Base-by-base conservation (phyloP, 106 monocot species). In the Chionographis japonica region DNA sequence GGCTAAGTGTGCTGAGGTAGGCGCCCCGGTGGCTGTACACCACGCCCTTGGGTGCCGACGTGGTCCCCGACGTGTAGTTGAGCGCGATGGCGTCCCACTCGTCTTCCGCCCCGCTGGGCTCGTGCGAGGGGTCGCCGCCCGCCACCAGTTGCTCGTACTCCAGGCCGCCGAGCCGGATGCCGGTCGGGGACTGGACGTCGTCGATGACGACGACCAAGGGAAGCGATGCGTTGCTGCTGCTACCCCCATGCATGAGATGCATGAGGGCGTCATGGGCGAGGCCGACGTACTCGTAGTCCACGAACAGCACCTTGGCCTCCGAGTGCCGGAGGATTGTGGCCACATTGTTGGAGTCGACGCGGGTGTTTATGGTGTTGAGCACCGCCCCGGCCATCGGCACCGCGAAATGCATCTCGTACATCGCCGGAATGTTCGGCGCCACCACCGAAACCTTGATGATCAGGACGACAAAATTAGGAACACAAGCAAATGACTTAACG, bases 31-130 rank as follows among this genome's bases (percentile, higher is more conserved):
- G 95, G 77, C 88, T 88, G 74, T 88, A 86, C 50, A 84, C 88
- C 19, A 94, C 94, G 1, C 90, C 94, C 62, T 91, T 91, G 12
- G 94, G 94, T 17, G 76, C 83, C 8, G 90, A 80, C 35, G 94
- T 90, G 1, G 94, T 94, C 6, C 94, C 94, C 6, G 90, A 94
- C 2, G 94, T 95, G 88, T 95, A 95, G 50, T 91, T 91, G 13
- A 95, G 85, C 2, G 85, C 62, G 52, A 95, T 86, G 6, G 88
- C 9, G 40, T 91, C 91, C 88, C 85, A 88, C 77, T 95, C 94
- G 60, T 91, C 85, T 12, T 60, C 62, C 4, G 83, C 49, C 13
- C 17, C 39, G 42, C 61, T 58, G 3, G 76, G 54, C 40, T 46
- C 69, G 55, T 56, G 38, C 0, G 43, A 14, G 10, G 86, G 80